A percentile compares a stretch with the other conserved stretches of the same genome.
Evolutionary conservation across 768 basidiomycete species (phyloP).

Genomic region (Lactifluus piperatus): DNA sequence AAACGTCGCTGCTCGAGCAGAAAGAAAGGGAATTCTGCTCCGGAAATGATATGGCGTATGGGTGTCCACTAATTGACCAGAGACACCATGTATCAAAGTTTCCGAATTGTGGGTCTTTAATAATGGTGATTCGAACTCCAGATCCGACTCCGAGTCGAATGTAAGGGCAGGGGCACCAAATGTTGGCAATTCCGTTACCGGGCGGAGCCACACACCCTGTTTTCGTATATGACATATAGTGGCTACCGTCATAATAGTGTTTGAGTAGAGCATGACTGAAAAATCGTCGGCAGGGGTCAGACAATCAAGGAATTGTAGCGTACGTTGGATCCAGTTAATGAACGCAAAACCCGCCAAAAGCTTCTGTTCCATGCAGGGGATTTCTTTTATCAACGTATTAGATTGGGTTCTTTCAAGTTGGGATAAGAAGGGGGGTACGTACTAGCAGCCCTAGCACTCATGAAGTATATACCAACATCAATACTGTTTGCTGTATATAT

Average conservation of each 20-base stretch:
- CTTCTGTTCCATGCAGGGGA: neutral
- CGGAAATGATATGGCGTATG: constrained; percentile 1
- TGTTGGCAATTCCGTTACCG: constrained; percentile 6
- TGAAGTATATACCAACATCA: neutral
- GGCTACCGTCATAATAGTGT: constrained; percentile 16
- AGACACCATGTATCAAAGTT: neutral
- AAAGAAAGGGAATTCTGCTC: constrained; percentile 1
- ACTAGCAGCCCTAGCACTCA: neutral
- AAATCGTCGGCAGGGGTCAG: neutral
- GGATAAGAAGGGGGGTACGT: neutral
- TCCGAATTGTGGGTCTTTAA: neutral
- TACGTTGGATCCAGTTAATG: constrained; percentile 15
- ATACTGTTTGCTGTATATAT: neutral
- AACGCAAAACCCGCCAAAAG: constrained; percentile 6
- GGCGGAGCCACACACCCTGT: constrained; percentile 1
- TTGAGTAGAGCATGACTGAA: constrained; percentile 15
- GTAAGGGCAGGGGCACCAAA: constrained; percentile 11
- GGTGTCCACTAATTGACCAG: neutral
- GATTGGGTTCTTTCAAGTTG: neutral
- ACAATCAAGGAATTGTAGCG: neutral
- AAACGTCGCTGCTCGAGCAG: neutral
- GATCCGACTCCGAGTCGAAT: neutral
- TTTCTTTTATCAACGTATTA: neutral
- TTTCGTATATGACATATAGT: constrained; percentile 17
- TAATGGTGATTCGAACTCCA: neutral